These are phyloP conservation scores for Coemansia sp. DNA, from an alignment of 192 early-diverging fungal species.

Conservation along the genomic window DNA sequence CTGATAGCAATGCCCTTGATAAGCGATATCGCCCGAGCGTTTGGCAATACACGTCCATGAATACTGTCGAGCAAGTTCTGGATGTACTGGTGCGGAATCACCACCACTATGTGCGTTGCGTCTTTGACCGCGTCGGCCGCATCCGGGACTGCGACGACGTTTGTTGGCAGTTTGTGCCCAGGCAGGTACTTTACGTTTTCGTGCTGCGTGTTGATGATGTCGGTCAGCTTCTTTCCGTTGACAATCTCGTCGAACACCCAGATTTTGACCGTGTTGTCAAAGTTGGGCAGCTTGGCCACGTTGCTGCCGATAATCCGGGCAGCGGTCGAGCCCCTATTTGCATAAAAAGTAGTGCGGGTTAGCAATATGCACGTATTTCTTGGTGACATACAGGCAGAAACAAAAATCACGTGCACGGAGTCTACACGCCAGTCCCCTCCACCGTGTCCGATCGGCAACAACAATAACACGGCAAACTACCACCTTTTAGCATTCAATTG, in stretches of 20 bases:
- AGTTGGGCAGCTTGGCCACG: slow-evolving; percentile 62
- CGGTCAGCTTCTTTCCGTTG: slow-evolving; percentile 79
- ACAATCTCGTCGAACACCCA: slow-evolving; percentile 96
- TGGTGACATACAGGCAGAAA: no score
- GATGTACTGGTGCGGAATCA: slow-evolving; percentile 95
- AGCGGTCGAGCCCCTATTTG: slow-evolving; percentile 82
- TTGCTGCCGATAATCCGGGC: slow-evolving; percentile 90
- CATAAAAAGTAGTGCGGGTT: no score
- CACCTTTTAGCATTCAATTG: not conserved
- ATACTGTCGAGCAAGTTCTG: slow-evolving; percentile 62
- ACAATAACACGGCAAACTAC: not conserved
- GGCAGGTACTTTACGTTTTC: slow-evolving; percentile 92
- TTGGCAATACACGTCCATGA: slow-evolving; percentile 61
- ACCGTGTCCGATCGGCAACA: not conserved
- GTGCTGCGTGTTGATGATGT: slow-evolving; percentile 91
- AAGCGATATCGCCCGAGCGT: slow-evolving; percentile 87
- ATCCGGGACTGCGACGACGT: slow-evolving; percentile 84
- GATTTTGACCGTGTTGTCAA: slow-evolving; percentile 81
- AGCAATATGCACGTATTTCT: no score
- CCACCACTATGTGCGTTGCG: slow-evolving; percentile 91
- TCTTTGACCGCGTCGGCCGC: slow-evolving; percentile 70
- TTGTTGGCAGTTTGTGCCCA: slow-evolving; percentile 76
- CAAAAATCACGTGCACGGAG: not conserved
- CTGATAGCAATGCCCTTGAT: slow-evolving; percentile 91
- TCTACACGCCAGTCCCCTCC: not conserved